phyloP scores from a whole-genome alignment of 129 eudicot genomes.

The Centaurea solstitialis region DNA sequence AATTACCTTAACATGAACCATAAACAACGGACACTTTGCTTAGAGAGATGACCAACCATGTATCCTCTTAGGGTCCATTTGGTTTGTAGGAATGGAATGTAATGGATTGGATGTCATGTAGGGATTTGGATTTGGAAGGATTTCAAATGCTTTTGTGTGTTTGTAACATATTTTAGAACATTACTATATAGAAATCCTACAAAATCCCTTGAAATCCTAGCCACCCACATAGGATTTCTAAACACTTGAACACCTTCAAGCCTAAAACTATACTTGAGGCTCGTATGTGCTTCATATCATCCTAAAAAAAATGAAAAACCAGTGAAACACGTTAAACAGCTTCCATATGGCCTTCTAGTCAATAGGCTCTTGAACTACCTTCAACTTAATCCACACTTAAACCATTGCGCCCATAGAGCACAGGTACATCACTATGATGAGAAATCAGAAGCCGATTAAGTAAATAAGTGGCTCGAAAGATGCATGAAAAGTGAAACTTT shows the following conservation, averaged over 20 bases:
- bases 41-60: neutral
- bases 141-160: too few species aligned
- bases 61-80: neutral
- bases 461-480: neutral
- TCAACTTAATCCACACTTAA: neutral
- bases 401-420: neutral
- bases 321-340: neutral
- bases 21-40: neutral
- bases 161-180: too few species aligned
- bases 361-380: neutral
- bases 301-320: neutral
- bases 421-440: neutral
- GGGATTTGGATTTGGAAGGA: too few species aligned
- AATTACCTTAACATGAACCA: neutral
- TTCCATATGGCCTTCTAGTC: neutral
- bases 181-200: too few species aligned
- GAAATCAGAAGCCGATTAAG: neutral
- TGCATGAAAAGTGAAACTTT: neutral
- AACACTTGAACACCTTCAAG: neutral
- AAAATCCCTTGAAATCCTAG: too few species aligned
- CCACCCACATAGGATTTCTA: too few species aligned
- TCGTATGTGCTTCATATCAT: neutral
- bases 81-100: too few species aligned
- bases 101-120: too few species aligned
- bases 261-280: neutral